Evolutionary conservation across 2,329 filamentous ascomycete species (phyloP).

Genomic region (Ceratocystis papillata): DNA sequence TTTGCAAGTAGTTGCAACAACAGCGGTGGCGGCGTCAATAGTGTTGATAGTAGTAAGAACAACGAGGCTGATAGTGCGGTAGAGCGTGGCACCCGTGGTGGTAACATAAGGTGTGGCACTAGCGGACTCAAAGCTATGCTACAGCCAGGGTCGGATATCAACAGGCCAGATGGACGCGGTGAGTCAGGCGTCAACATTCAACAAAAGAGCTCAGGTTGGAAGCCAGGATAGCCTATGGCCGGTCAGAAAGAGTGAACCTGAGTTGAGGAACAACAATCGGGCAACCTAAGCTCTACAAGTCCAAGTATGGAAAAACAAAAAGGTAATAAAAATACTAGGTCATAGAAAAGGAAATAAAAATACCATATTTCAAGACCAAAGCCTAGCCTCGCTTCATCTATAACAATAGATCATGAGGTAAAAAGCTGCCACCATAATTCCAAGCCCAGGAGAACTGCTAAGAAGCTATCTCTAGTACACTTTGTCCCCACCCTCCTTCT

Average conservation of each 20-base stretch:
- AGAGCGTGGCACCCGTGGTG: not conserved
- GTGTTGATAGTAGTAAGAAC: not conserved
- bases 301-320: not conserved
- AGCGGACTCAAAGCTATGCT: not conserved
- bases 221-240: not conserved
- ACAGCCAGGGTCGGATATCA: not conserved
- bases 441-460: not conserved
- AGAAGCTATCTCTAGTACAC: not conserved
- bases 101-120: not conserved
- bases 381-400: not conserved
- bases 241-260: not conserved
- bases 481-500: not conserved
- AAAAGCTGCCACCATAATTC: not conserved
- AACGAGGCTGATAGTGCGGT: not conserved
- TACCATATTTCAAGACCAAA: not conserved
- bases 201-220: not conserved
- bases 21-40: not conserved
- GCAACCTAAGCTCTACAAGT: not conserved
- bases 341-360: conserved; percentile 6
- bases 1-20: no score
- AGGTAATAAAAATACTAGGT: conserved; percentile 25
- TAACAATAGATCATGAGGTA: not conserved
- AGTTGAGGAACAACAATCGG: not conserved
- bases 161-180: not conserved
- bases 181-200: not conserved